Evolutionary conservation across 768 basidiomycete species (phyloP).

Genomic region (Amanita pseudoporphyria): DNA sequence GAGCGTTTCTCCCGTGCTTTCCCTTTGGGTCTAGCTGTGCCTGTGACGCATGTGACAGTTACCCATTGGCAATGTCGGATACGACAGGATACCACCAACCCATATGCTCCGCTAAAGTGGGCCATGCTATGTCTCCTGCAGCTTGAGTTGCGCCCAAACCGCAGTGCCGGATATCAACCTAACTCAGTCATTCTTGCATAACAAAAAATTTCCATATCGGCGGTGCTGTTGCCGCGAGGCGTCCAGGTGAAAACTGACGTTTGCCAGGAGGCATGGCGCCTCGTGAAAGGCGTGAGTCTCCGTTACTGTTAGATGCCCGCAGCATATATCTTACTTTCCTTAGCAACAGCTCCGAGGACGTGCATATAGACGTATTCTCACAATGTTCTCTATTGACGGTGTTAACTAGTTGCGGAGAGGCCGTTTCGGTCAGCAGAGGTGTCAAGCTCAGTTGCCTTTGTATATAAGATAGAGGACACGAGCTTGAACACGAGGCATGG

Average conservation of each 20-base stretch:
- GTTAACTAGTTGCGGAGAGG: neutral
- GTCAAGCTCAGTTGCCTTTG: conserved; percentile 6
- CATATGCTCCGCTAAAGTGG: no score
- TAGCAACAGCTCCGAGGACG: neutral
- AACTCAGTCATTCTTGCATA: neutral
- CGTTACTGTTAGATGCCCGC: neutral
- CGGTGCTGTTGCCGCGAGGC: neutral
- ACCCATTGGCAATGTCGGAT: no score
- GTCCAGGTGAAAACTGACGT: neutral
- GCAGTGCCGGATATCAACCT: no score
- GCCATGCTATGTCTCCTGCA: neutral
- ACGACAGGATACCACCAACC: no score
- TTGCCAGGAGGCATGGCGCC: neutral
- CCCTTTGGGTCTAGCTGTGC: neutral
- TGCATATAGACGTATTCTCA: neutral
- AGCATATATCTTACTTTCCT: neutral
- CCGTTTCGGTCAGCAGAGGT: neutral
- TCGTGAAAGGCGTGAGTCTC: neutral
- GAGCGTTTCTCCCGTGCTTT: neutral
- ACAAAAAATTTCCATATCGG: neutral
- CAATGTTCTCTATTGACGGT: neutral
- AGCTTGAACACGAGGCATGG: conserved; percentile 19
- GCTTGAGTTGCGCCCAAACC: neutral
- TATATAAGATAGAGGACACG: conserved; percentile 5
- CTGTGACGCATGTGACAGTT: no score